phyloP scores from a whole-genome alignment of 1,139 yeast species.

The Geotrichum aggregatum region DNA sequence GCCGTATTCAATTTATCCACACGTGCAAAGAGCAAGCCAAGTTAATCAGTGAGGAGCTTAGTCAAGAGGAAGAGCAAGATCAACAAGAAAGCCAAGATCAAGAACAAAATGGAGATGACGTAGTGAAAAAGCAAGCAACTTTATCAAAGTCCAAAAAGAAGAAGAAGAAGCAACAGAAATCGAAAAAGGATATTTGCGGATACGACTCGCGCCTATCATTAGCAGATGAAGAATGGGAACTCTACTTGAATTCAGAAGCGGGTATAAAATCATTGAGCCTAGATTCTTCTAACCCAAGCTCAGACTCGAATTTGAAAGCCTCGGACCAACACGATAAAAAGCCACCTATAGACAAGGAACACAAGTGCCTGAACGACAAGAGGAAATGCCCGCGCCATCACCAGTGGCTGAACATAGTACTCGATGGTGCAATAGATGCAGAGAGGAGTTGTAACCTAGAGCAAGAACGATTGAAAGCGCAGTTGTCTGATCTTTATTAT shows the following conservation, averaged over 20 bases:
- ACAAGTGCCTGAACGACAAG: conserved; percentile 56
- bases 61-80: conserved; percentile 16
- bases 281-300: conserved; percentile 17
- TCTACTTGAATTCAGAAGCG: conserved; percentile 19
- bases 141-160: conserved; percentile 2
- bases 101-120: not conserved
- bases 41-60: conserved; percentile 19
- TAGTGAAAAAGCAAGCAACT: not conserved
- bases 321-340: too few species aligned
- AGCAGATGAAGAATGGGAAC: conserved; percentile 28
- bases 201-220: conserved; percentile 36
- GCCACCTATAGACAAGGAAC: conserved; percentile 30
- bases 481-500: conserved; percentile 19
- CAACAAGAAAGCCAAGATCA: not conserved
- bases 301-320: too few species aligned
- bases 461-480: conserved; percentile 26
- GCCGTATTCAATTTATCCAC: conserved; percentile 21
- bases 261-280: conserved; percentile 7
- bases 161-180: conserved; percentile 13
- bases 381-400: conserved; percentile 63
- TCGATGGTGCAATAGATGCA: conserved; percentile 44
- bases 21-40: conserved; percentile 22
- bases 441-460: conserved; percentile 39
- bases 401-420: conserved; percentile 59
- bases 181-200: conserved; percentile 44